Base-by-base conservation (phyloP, 768 basidiomycete species). In the Chalciporus piperatus region DNA sequence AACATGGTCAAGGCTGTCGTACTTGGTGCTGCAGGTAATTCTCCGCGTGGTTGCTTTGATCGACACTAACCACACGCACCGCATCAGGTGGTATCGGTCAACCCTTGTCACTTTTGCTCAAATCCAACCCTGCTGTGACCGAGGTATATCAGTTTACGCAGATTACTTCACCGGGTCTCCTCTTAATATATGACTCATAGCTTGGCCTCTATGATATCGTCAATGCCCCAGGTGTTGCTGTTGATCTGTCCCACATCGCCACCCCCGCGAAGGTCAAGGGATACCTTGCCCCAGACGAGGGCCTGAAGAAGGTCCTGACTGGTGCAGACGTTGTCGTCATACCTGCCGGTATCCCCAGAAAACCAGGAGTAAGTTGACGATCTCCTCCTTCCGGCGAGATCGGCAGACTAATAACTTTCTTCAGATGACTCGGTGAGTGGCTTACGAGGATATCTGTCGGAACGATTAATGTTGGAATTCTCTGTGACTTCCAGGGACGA, bases 141-240 rank as follows among this genome's bases (percentile, higher is more conserved):
- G 80, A 87, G 78, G 90, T 88, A 64, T 47, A 61, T 53, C 14
- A 35, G 2, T 48, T 32, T 20, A 33, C 56, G 44, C 54, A 9
- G 10, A 16, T 7, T 33, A 30, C 22, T 32, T 11, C 35, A 49
- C 43, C 47, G 25, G 43, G 9, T n/a, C 42, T 48, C 41, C n/a
- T 19, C 47, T 47, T 48, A 13, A 46, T 39, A 47, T 46, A 27
- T 41, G 46, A 3, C 16, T 25, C 47, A 17, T 62, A 94, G 87
- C 87, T 98, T 45, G 76, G 83, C 47, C 83, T 98, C 53, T 98
- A 79, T 69, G 96, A 98, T 92, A 95, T 98, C 72, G 92, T 95
- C 64, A 90, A 92, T 71, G 89, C 94, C n/a, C 92, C 92, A 14
- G 96, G 96, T 66, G 96, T 99, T 57, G 93, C 94, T 32, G 91